phyloP scores from a whole-genome alignment of 306 rosid genomes.

The Senna siamea region DNA sequence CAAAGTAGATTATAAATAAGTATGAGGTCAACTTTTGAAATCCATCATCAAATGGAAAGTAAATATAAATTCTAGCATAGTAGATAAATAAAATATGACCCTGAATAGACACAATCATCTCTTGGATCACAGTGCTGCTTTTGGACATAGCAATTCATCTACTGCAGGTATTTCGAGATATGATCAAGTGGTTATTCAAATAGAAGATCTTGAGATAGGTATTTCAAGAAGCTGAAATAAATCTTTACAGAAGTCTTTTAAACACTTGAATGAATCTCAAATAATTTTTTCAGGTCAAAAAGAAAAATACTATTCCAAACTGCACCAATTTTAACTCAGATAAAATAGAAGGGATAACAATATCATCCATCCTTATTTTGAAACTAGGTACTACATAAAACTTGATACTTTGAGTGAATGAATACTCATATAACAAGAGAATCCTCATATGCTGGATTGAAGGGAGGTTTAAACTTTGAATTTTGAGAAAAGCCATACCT shows the following conservation, averaged over 20 bases:
- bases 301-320: background rate
- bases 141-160: too few relatives aligned
- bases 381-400: constrained; percentile 4
- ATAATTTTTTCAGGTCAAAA: background rate
- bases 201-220: background rate
- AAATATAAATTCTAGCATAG: too few relatives aligned
- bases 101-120: too few relatives aligned
- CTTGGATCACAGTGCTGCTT: too few relatives aligned
- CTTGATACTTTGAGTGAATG: background rate
- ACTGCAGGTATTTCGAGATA: background rate
- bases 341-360: background rate
- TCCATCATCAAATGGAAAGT: background rate
- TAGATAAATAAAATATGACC: too few relatives aligned
- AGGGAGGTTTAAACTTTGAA: constrained; percentile 13
- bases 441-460: constrained; percentile 20
- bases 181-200: background rate
- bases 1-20: background rate
- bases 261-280: background rate
- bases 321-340: background rate
- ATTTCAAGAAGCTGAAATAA: background rate
- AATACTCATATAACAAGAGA: background rate
- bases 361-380: background rate
- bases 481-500: constrained; percentile 55
- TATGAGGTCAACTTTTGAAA: background rate
- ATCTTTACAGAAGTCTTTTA: background rate